Evolutionary conservation across 331 rosid species (phyloP).

Genomic region (Acacia pycnantha): DNA sequence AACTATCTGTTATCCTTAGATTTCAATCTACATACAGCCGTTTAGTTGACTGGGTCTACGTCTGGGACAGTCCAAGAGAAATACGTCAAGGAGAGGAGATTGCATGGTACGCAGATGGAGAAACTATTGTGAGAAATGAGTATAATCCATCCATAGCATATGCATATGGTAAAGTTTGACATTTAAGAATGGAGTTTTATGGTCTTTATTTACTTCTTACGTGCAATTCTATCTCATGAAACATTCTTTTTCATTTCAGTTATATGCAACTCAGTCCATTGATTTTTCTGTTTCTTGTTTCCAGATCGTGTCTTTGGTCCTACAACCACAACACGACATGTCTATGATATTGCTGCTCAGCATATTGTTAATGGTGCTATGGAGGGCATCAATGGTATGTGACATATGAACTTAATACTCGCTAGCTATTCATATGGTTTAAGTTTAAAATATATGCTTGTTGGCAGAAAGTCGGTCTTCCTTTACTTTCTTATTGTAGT

Average conservation of each 20-base stretch:
- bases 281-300: slow-evolving; percentile 26
- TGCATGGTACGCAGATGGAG: slow-evolving; percentile 99
- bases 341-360: slow-evolving; percentile 96
- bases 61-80: slow-evolving; percentile 78
- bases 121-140: slow-evolving; percentile 86
- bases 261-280: slow-evolving; percentile 17
- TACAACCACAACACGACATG: slow-evolving; percentile 95
- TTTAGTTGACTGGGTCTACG: slow-evolving; percentile 39
- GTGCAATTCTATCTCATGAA: slow-evolving; percentile 4
- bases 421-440: slow-evolving; percentile 22
- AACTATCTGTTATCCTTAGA: slow-evolving; percentile 5
- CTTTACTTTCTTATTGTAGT: slow-evolving; percentile 15
- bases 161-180: slow-evolving; percentile 72
- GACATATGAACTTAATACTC: slow-evolving; percentile 22
- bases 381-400: slow-evolving; percentile 96
- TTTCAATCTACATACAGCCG: slow-evolving; percentile 21
- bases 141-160: slow-evolving; percentile 90
- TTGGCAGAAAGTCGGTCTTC: slow-evolving; percentile 8
- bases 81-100: slow-evolving; percentile 98
- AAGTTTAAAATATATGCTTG: slow-evolving; percentile 23
- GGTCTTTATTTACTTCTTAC: slow-evolving; percentile 5
- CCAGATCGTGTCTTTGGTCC: slow-evolving; percentile 97
- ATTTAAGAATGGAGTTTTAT: slow-evolving; percentile 9
- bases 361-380: slow-evolving; percentile 89
- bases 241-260: slow-evolving; percentile 10